A percentile compares a stretch with the other conserved stretches of the same genome.
phyloP scores from a whole-genome alignment of 768 basidiomycete genomes.

The Symmetrospora coprosmae region DNA sequence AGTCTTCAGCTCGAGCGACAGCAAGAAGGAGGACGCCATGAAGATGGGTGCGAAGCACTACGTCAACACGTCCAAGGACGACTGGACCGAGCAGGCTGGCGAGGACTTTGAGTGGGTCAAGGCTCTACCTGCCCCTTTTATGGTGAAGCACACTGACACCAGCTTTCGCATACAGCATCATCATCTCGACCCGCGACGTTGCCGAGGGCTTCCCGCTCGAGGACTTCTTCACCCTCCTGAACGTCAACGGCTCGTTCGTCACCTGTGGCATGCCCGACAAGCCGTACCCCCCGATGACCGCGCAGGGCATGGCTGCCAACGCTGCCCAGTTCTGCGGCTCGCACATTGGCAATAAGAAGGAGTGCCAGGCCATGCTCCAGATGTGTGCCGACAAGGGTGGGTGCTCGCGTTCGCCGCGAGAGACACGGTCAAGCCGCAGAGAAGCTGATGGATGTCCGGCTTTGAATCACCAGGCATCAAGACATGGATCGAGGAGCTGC shows the following conservation, averaged over 20 bases:
- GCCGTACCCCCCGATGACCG: slow-evolving; percentile 22
- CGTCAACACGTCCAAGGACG: slow-evolving; percentile 40
- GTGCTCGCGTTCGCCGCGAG: too few species aligned
- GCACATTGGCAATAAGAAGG: slow-evolving; percentile 48
- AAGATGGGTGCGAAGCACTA: slow-evolving; percentile 49
- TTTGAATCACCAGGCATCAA: background rate
- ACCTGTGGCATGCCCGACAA: slow-evolving; percentile 39
- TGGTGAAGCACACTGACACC: background rate
- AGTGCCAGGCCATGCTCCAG: slow-evolving; percentile 48
- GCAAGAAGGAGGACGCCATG: slow-evolving; percentile 46
- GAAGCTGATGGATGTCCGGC: slow-evolving; percentile 19
- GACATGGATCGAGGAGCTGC: slow-evolving; percentile 38
- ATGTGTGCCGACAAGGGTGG: slow-evolving; percentile 47
- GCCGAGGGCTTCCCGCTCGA: slow-evolving; percentile 40
- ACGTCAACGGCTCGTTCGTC: slow-evolving; percentile 45
- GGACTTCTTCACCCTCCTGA: slow-evolving; percentile 45
- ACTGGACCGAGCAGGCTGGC: slow-evolving; percentile 21
- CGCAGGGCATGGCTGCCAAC: slow-evolving; percentile 27
- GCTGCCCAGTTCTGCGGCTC: slow-evolving; percentile 33
- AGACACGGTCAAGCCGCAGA: background rate
- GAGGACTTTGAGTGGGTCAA: slow-evolving; percentile 33
- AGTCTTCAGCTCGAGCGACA: slow-evolving; percentile 27
- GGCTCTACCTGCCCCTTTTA: slow-evolving; percentile 6
- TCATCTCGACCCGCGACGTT: slow-evolving; percentile 23
- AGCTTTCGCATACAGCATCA: too few species aligned